Base-by-base conservation (phyloP, 306 rosid genomes). In the Vachellia collinsii region DNA sequence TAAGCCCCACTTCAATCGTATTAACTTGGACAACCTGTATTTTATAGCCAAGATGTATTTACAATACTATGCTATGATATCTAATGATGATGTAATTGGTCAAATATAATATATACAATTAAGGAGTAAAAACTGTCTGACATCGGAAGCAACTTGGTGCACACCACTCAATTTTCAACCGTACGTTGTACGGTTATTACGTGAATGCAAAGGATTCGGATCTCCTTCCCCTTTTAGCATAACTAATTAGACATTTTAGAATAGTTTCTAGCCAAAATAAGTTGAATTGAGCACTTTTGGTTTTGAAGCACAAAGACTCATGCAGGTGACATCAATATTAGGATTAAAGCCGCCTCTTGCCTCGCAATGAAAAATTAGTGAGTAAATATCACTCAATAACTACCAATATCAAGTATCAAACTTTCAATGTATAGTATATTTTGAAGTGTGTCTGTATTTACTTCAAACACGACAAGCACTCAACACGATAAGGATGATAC, bases 401-500 rank as follows among this genome's bases (percentile, higher is more conserved):
- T 3, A 34, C 41, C 34, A 51, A 50, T 11, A 25, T 48, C 38
- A 50, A 34, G 66, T 51, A 75, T 42, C 56, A 16, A 20, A 13
- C 61, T 81, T 77, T 50, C 70, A 64, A 22, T 22, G 25, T 14
- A 71, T 72, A 43, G 38, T 8, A 39, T 66, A 66, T 11, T 16
- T 38, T 16, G n/a, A 37, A 38, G 29, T 39, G 9, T 9, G 47
- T 43, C 43, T 76, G 8, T 11, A 72, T 37, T 29, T 6, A 67
- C 80, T 75, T 70, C 41, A 59, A 72, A 80, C 77, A 71, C 70
- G 25, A 20, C 12, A 46, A 19, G 25, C 39, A 11, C 22, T 42
- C 4, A 78, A 51, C 59, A 70, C 29, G 51, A 58, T 3, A 54
- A 81, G 44, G 44, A 72, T 63, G 47, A 65, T 41, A 78, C 62